Evolutionary conservation across 108 stramenopile species (phyloP).

Genomic region (Nitzschia putrida): DNA sequence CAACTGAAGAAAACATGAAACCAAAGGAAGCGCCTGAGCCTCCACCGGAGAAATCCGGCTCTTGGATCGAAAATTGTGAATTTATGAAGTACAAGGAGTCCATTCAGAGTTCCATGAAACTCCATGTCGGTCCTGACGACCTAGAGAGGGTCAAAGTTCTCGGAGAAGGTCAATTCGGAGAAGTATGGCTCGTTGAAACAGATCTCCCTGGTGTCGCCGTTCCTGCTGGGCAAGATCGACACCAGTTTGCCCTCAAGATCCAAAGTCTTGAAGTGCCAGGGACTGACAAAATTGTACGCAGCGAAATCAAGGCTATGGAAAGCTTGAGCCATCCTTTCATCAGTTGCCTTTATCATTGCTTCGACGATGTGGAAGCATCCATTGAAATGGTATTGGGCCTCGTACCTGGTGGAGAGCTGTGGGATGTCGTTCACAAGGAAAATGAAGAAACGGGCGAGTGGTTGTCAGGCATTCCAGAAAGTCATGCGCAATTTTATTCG

Average conservation of each 20-base stretch:
- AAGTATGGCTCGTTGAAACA: conserved; percentile 55
- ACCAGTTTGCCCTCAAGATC: conserved; percentile 83
- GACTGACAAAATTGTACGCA: conserved; percentile 67
- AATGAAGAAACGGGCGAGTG: conserved; percentile 43
- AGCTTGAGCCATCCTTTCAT: conserved; percentile 87
- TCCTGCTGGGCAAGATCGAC: conserved; percentile 51
- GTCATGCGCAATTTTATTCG: conserved; percentile 34
- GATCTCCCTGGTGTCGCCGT: conserved; percentile 15
- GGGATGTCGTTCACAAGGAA: conserved; percentile 66
- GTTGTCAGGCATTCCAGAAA: conserved; percentile 65
- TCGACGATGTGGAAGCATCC: conserved; percentile 61
- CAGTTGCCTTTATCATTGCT: conserved; percentile 75
- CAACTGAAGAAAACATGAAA: conserved; percentile 21
- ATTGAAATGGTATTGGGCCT: conserved; percentile 64
- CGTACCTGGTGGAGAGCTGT: conserved; percentile 84
- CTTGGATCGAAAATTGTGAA: conserved; percentile 18
- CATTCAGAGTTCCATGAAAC: conserved; percentile 10
- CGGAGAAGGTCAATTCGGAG: conserved; percentile 58
- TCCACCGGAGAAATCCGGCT: background rate
- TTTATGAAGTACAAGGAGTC: background rate
- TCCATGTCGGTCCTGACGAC: conserved; percentile 16
- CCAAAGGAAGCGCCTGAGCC: conserved; percentile 7
- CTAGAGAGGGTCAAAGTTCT: conserved; percentile 45
- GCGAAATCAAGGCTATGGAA: conserved; percentile 83
- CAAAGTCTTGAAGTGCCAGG: conserved; percentile 68